Evolutionary conservation across 2,329 filamentous ascomycete genomes (phyloP).

Genomic region (Fusarium sp.): DNA sequence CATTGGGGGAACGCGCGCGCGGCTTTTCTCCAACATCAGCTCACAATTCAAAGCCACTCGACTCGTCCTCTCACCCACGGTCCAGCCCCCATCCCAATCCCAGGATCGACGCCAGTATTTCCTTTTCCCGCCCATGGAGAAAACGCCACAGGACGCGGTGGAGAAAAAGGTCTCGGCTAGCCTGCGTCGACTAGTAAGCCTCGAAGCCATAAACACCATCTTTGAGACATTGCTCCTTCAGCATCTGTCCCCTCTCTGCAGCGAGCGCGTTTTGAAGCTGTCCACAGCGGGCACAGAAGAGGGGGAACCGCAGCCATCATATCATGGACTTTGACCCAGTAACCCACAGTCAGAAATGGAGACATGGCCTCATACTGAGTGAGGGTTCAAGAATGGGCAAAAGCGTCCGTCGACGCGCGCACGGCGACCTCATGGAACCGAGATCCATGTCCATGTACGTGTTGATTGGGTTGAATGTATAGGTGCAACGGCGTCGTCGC

Average conservation of each 20-base stretch:
- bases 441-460: constrained; percentile 27
- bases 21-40: constrained; percentile 25
- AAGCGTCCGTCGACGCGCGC: constrained; percentile 23
- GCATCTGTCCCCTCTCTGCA: constrained; percentile 7
- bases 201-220: constrained; percentile 9
- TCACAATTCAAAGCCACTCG: constrained; percentile 21
- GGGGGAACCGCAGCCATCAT: constrained; percentile 17
- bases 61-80: not conserved
- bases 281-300: not conserved
- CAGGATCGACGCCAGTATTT: constrained; percentile 29
- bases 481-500: not conserved
- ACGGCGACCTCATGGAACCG: constrained; percentile 17
- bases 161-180: constrained; percentile 11
- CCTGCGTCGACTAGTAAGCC: constrained; percentile 27
- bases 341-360: constrained; percentile 30
- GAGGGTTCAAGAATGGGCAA: constrained; percentile 27
- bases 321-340: constrained; percentile 34
- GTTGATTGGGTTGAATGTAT: constrained; percentile 5
- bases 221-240: not conserved
- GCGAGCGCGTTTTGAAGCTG: constrained; percentile 9
- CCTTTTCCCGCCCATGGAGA: constrained; percentile 8
- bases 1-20: constrained; percentile 7
- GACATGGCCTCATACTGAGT: constrained; percentile 33
- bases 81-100: constrained; percentile 18
- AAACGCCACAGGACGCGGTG: constrained; percentile 6